Percentiles rank a stretch among this genome's conserved stretches.
Evolutionary conservation across 148 eudicot genomes (phyloP).

Genomic region (Suaeda aralocaspica): DNA sequence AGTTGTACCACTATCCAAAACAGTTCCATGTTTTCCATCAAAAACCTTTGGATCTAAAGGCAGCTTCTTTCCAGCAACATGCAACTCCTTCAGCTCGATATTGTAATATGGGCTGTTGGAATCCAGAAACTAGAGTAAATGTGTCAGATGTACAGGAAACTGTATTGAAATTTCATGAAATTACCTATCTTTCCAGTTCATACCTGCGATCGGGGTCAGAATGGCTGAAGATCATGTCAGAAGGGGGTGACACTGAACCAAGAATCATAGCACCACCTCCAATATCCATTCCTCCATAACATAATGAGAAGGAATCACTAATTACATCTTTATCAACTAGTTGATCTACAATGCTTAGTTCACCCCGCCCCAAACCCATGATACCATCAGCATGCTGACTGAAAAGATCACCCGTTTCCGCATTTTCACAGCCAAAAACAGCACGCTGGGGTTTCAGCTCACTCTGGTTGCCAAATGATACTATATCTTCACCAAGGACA

Average conservation of each 20-base stretch:
- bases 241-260: conserved; percentile 69
- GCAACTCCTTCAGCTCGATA: conserved; percentile 78
- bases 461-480: conserved; percentile 89
- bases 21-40: conserved; percentile 86
- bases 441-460: conserved; percentile 79
- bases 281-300: conserved; percentile 93
- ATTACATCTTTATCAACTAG: conserved; percentile 79
- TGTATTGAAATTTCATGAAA: conserved; percentile 21
- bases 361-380: conserved; percentile 94
- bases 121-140: conserved; percentile 96
- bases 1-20: conserved; percentile 91
- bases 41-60: conserved; percentile 54
- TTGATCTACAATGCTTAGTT: conserved; percentile 88
- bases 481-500: conserved; percentile 75
- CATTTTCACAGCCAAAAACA: conserved; percentile 86
- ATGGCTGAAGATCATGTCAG: conserved; percentile 67
- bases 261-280: conserved; percentile 99
- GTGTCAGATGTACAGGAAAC: conserved; percentile 75
- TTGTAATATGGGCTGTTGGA: conserved; percentile 98
- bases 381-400: conserved; percentile 97
- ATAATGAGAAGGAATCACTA: conserved; percentile 79
- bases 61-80: conserved; percentile 79
- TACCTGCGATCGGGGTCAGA: conserved; percentile 92
- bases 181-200: conserved; percentile 29
- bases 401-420: conserved; percentile 85